Conservation (phyloP, 1,284 basidiomycete species). For the Microbotryum silenes-acaulis region DNA sequence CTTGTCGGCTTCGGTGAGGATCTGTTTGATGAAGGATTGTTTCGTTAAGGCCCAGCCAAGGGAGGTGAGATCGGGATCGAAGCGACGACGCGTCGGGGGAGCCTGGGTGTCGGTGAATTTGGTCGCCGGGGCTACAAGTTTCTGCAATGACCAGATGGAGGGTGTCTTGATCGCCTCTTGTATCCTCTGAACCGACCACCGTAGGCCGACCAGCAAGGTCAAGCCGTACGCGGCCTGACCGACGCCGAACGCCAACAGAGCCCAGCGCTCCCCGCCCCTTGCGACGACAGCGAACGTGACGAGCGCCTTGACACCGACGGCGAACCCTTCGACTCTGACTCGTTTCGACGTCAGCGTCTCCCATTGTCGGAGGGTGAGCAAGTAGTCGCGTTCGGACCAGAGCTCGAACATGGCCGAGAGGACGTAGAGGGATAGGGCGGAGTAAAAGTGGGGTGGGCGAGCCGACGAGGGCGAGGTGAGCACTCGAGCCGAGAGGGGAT, state of each 20-base stretch:
- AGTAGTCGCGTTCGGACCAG: slow-evolving; percentile 73
- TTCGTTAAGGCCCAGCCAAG: slow-evolving; percentile 59
- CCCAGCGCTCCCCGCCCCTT: slow-evolving; percentile 47
- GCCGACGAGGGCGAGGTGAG: slow-evolving; percentile 43
- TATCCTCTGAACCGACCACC: slow-evolving; percentile 29
- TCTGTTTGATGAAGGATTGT: slow-evolving; percentile 84
- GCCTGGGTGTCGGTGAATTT: neutral
- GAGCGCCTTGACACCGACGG: slow-evolving; percentile 65
- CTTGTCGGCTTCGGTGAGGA: slow-evolving; percentile 92
- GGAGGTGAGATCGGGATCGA: slow-evolving; percentile 44
- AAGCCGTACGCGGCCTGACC: slow-evolving; percentile 69
- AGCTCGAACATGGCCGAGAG: slow-evolving; percentile 67
- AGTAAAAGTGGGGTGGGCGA: slow-evolving; percentile 49
- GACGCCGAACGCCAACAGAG: slow-evolving; percentile 69
- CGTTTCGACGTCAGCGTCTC: slow-evolving; percentile 23
- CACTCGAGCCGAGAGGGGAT: slow-evolving; percentile 51
- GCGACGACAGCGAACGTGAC: slow-evolving; percentile 59
- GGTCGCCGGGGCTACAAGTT: neutral
- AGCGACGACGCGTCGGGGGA: slow-evolving; percentile 29
- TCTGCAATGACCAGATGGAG: slow-evolving; percentile 28
- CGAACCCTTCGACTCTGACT: slow-evolving; percentile 56
- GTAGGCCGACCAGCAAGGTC: slow-evolving; percentile 41
- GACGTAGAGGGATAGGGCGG: slow-evolving; percentile 62
- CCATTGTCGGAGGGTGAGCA: slow-evolving; percentile 42
- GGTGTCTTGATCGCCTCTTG: neutral